Evolutionary conservation across 2,329 filamentous ascomycete species (phyloP), one percentile per base, ranked within the genome.

Genomic region (Penicillium sp.): DNA sequence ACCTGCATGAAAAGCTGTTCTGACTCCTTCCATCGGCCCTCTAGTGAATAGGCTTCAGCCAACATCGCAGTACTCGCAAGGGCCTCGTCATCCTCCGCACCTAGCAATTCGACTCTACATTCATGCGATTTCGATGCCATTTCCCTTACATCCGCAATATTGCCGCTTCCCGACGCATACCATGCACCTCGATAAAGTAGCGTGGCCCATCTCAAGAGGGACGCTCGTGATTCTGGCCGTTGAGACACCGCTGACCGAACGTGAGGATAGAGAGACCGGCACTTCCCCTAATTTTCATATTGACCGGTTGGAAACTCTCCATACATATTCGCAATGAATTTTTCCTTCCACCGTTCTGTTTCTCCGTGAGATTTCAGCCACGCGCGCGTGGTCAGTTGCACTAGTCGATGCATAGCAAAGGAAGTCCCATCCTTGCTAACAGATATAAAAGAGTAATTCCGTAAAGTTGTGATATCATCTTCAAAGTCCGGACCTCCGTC

Each of bases 341-440:
- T 48, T n/a, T 58, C 37, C 47, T 61, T 67, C 71, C 70, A 74
- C 15, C 28, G 20, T 11, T 69, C 62, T 0, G 67, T 38, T 57
- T 75, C 56, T 0, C 55, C 53, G 8, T 71, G 31, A 0, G 57
- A 1, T 17, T 73, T 65, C 1, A 75, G 60, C 71, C 71, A 74
- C 38, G 48, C 63, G 22, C 63, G 57, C 17, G 57, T 67, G 0
- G 69, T 51, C 0, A 70, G 55, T 57, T 72, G 70, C 42, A 73
- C 69, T 2, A 73, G 63, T 10, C 60, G 39, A 63, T 73, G 67
- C 68, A 72, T 71, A 11, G 61, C 58, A 42, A 71, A 70, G 4
- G 22, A 8, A 2, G 28, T 51, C 11, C 12, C 17, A 48, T 65
- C 41, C 10, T 37, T 31, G 22, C 51, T 54, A 6, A 60, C 28